Percentiles rank a stretch among this genome's conserved stretches.
phyloP scores from a whole-genome alignment of 257 asterid species.

The Ilex aquifolium region DNA sequence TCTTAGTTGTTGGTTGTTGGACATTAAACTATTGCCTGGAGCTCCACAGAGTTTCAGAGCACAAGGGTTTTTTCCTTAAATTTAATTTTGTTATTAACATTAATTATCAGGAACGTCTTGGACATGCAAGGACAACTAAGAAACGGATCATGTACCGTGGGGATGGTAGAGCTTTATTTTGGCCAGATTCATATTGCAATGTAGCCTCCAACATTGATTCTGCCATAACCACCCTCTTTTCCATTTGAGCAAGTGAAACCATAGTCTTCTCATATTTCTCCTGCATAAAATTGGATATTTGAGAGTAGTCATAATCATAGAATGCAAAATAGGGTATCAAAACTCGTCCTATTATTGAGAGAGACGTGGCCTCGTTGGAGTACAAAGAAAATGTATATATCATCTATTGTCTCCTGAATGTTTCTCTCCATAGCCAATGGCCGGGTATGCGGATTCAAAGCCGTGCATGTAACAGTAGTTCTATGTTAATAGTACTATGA shows the following conservation, averaged over 20 bases:
- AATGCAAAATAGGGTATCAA: no score
- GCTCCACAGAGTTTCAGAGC: not conserved
- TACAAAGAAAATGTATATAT: no score
- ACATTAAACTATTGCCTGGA: not conserved
- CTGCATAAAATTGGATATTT: slow-evolving; percentile 26
- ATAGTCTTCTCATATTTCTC: slow-evolving; percentile 60
- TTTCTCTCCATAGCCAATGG: no score
- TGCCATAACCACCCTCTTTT: slow-evolving; percentile 84
- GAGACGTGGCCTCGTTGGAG: no score
- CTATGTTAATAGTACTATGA: no score
- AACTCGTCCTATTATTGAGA: no score
- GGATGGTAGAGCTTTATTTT: slow-evolving; percentile 64
- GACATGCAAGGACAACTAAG: not conserved
- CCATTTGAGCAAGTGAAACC: slow-evolving; percentile 53
- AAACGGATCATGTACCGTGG: slow-evolving; percentile 41
- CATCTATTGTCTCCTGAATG: no score
- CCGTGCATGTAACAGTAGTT: no score
- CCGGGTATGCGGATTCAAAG: no score
- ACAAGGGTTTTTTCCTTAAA: not conserved
- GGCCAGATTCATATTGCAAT: slow-evolving; percentile 77
- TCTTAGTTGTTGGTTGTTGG: not conserved
- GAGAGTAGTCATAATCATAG: no score
- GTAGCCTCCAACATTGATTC: slow-evolving; percentile 91
- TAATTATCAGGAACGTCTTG: not conserved
- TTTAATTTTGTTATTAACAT: not conserved